Evolutionary conservation across 2,329 filamentous ascomycete genomes (phyloP), one percentile per base, ranked within the genome.

Genomic region (Xylariaceae sp.): DNA sequence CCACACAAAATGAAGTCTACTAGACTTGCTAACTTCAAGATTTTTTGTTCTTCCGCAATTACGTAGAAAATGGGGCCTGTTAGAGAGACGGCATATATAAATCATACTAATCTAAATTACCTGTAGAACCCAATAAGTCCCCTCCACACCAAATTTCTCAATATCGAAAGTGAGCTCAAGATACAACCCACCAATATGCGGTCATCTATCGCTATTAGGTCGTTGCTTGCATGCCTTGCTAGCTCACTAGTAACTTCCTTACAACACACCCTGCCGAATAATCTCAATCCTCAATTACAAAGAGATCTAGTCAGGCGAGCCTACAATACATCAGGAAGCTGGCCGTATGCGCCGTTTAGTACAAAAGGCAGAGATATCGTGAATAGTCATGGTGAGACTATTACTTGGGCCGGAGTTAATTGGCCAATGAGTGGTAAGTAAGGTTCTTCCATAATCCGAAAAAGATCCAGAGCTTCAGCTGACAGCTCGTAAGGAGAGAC

Each of bases 291-390:
- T 21, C 45, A 16, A 24, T 49, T 36, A 51, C 46, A 61, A 50
- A n/a, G n/a, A n/a, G n/a, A n/a, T n/a, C n/a, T n/a, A n/a, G n/a
- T n/a, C n/a, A n/a, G n/a, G n/a, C n/a, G 52, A 32, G 20, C 43
- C n/a, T 52, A 40, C 7, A 62, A 65, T 18, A 59, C 63, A 15
- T 58, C 63, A 6, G 32, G 53, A 6, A 44, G 52, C 10, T 73
- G 70, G 70, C 73, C 73, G 2, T 73, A 75, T 23, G 72, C 65
- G 0, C 73, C 73, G n/a, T 70, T 75, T 43, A 70, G 58, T 40
- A 75, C 72, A 0, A 60, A 65, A 18, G 73, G 72, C 1, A 62
- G 72, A 36, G 68, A 75, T 55, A 68, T 75, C 33, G 63, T 76
- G 40, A 71, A 76, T 52, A 62, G 62, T 26, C 67, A 68, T 2